Evolutionary conservation across 768 basidiomycete species (phyloP).

Genomic region (Pulveroboletus sp.): DNA sequence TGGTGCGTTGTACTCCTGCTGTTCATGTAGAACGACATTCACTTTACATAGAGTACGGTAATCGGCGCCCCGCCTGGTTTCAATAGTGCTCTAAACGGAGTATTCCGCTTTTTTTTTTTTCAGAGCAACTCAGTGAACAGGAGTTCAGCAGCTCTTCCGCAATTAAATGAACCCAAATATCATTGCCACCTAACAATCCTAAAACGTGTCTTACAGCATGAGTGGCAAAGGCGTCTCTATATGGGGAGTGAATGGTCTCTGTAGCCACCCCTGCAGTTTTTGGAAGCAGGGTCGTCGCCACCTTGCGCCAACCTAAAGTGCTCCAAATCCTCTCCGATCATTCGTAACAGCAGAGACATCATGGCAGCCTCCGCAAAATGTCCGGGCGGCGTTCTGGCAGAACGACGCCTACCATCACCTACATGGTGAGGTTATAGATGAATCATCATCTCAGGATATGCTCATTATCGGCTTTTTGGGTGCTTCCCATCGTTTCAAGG

Average conservation of each 20-base stretch:
- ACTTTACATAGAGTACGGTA: background rate
- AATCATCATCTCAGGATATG: background rate
- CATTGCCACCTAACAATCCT: background rate
- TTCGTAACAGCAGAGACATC: background rate
- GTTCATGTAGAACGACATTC: background rate
- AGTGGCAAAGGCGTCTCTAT: background rate
- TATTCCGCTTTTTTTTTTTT: constrained; percentile 15
- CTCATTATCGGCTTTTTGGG: background rate
- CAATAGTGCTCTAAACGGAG: constrained; percentile 29
- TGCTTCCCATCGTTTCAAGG: background rate
- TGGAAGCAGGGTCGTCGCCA: constrained; percentile 37
- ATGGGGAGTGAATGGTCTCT: background rate
- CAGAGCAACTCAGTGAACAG: background rate
- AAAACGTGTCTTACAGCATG: background rate
- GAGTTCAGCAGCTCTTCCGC: background rate
- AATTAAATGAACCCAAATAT: background rate
- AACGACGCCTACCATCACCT: too few relatives aligned
- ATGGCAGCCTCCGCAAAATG: background rate
- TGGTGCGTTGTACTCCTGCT: background rate
- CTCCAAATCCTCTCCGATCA: constrained; percentile 10
- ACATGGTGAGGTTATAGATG: too few relatives aligned
- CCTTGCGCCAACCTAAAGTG: constrained; percentile 33
- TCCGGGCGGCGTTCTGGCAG: too few relatives aligned
- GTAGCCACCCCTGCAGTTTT: background rate
- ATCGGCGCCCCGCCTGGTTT: constrained; percentile 39